Evolutionary conservation across 352 stramenopile genomes (phyloP), one percentile per base, ranked within the genome.

Genomic region (Blastocystis sp.): DNA sequence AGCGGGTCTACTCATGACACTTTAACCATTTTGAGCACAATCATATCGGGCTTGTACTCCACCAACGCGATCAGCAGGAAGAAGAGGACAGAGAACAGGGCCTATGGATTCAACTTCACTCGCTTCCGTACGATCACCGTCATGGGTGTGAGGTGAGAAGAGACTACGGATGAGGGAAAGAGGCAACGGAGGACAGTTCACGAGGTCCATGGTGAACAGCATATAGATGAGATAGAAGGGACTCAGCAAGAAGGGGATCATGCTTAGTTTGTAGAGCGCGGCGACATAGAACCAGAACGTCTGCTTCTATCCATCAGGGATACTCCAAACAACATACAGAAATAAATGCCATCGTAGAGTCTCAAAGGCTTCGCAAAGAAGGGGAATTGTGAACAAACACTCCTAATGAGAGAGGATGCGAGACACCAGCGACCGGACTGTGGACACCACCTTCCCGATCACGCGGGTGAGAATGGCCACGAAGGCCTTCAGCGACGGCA

Each of bases 281-380:
- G 74, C 74, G 7, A 84, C 74, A 69, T 84, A 84, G 28, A 84
- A 84, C 74, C 74, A 84, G 45, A 84, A 84, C 2, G 74, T 84
- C 21, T 45, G 17, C 28, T 84, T 84, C 74, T 84, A 70, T n/a
- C 1, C 34, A 11, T 76, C 2, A 76, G 2, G 21, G 7, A 41
- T 11, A 38, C 28, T 34, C 5, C 48, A 7, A 14, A 56, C 5
- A 17, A 7, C 5, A 17, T 56, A 56, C 48, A 56, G 48, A 56
- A 7, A 56, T 14, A 56, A 56, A 56, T 0, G 5, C 48, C 48
- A 56, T 56, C 5, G 14, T 56, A 14, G 5, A 56, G 5, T 7
- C 5, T 56, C 5, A 56, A 0, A 56, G 5, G 48, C 5, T 56
- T 7, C 14, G 48, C 14, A 17, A 14, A 7, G 48, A 56, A 56